These are phyloP conservation scores for Orbilia ellipsospora DNA, from an alignment of 2,329 filamentous ascomycete genomes.

Conservation along the genomic window DNA sequence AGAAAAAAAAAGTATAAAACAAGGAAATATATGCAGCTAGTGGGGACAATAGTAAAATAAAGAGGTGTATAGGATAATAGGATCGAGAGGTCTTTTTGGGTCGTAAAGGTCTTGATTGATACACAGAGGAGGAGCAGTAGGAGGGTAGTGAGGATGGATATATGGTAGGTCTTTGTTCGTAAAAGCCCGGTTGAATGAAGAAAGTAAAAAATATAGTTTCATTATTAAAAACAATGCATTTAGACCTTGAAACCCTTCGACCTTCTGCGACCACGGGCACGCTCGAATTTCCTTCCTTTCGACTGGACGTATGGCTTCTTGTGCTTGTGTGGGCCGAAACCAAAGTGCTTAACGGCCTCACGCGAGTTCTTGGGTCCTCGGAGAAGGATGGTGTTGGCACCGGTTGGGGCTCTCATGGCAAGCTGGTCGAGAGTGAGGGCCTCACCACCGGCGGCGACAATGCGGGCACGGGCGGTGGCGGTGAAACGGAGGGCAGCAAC, in stretches of 20 bases:
- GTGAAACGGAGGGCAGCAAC: slow-evolving; percentile 97
- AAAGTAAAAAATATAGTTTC: background rate
- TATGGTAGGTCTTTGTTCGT: slow-evolving; percentile 17
- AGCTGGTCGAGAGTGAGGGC: slow-evolving; percentile 96
- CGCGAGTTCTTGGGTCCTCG: slow-evolving; percentile 98
- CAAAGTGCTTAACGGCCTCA: slow-evolving; percentile 99
- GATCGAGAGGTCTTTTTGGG: slow-evolving; percentile 1
- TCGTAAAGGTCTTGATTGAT: slow-evolving; percentile 46
- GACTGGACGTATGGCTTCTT: slow-evolving; percentile 88
- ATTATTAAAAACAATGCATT: slow-evolving; percentile 34
- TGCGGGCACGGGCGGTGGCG: slow-evolving; percentile 91
- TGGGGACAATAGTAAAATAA: slow-evolving; percentile 33
- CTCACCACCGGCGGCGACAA: slow-evolving; percentile 92
- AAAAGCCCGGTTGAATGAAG: background rate
- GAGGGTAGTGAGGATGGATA: slow-evolving; percentile 12
- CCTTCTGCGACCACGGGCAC: slow-evolving; percentile 96
- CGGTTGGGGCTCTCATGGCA: slow-evolving; percentile 91
- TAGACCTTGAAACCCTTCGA: slow-evolving; percentile 93
- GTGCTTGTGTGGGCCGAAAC: slow-evolving; percentile 96
- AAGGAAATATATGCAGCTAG: slow-evolving; percentile 53
- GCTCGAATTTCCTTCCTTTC: slow-evolving; percentile 99
- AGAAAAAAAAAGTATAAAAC: slow-evolving; percentile 27
- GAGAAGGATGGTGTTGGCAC: slow-evolving; percentile 95
- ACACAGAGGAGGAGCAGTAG: slow-evolving; percentile 39
- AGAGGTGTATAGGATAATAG: slow-evolving; percentile 39